These are phyloP conservation scores for Hondaea fermentalgiana DNA, from an alignment of 108 stramenopile genomes.

Conservation along the genomic window DNA sequence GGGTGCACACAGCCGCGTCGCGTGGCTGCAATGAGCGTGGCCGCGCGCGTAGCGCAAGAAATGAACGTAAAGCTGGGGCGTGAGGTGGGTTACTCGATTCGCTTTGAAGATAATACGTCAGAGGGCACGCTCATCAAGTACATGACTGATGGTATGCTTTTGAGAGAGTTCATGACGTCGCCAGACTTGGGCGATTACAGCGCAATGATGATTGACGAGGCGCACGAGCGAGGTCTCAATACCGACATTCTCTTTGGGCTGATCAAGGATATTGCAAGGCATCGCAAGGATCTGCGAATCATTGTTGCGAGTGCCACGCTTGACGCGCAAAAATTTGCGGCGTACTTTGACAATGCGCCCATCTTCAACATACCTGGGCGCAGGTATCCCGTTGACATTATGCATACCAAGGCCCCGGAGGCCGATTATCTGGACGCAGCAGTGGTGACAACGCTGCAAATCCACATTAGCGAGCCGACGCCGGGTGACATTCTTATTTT, in stretches of 20 bases:
- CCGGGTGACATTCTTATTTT: constrained; percentile 96
- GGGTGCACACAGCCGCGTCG: constrained; percentile 96
- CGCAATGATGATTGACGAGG: constrained; percentile 94
- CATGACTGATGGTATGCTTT: constrained; percentile 95
- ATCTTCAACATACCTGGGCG: constrained; percentile 94
- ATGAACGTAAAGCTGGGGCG: constrained; percentile 91
- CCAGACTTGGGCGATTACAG: constrained; percentile 89
- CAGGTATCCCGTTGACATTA: constrained; percentile 77
- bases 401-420: constrained; percentile 97
- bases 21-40: constrained; percentile 97
- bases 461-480: constrained; percentile 89
- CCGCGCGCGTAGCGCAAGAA: constrained; percentile 88
- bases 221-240: constrained; percentile 93
- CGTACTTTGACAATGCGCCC: constrained; percentile 92
- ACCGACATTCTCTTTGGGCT: constrained; percentile 94
- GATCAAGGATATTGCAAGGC: constrained; percentile 90
- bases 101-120: constrained; percentile 95
- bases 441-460: constrained; percentile 93
- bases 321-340: constrained; percentile 94
- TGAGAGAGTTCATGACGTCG: constrained; percentile 92
- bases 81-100: constrained; percentile 94
- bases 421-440: constrained; percentile 98
- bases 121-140: constrained; percentile 75
- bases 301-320: constrained; percentile 93
- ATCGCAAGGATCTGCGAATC: constrained; percentile 78